Evolutionary conservation across 352 stramenopile genomes (phyloP).

Genomic region (Phytophthora cajani): DNA sequence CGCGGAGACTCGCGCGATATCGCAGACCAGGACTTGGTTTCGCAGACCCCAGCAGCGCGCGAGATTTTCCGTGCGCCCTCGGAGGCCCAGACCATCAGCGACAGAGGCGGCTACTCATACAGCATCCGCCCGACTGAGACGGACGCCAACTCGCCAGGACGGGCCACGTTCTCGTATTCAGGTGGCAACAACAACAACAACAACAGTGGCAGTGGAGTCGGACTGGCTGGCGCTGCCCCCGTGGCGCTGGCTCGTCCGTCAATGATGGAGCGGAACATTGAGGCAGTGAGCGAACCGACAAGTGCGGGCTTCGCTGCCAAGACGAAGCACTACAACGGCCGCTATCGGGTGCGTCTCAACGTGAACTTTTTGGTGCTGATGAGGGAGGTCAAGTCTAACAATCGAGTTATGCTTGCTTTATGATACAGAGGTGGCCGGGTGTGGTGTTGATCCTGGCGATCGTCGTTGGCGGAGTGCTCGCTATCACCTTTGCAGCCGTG

Average conservation of each 20-base stretch:
- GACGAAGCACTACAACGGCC: conserved; percentile 38
- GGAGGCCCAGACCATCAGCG: conserved; percentile 31
- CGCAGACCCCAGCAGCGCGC: conserved; percentile 17
- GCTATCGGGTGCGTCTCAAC: conserved; percentile 31
- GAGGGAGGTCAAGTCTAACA: not conserved
- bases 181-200: conserved; percentile 6
- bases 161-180: conserved; percentile 35
- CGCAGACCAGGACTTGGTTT: conserved; percentile 28
- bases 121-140: conserved; percentile 28
- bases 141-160: conserved; percentile 11
- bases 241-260: conserved; percentile 32
- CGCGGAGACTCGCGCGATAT: conserved; percentile 27
- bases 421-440: conserved; percentile 48
- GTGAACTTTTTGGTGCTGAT: not conserved
- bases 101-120: conserved; percentile 27
- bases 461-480: conserved; percentile 32
- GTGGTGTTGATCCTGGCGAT: conserved; percentile 45
- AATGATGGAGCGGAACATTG: conserved; percentile 40
- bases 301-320: conserved; percentile 19
- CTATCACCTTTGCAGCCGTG: conserved; percentile 37
- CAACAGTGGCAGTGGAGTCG: conserved; percentile 13
- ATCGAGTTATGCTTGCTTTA: not conserved
- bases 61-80: conserved; percentile 35
- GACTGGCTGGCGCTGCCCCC: conserved; percentile 2
- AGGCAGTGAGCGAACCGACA: conserved; percentile 27